Conservation (phyloP, 2,329 filamentous ascomycete species). For the Penicillium sp. region DNA sequence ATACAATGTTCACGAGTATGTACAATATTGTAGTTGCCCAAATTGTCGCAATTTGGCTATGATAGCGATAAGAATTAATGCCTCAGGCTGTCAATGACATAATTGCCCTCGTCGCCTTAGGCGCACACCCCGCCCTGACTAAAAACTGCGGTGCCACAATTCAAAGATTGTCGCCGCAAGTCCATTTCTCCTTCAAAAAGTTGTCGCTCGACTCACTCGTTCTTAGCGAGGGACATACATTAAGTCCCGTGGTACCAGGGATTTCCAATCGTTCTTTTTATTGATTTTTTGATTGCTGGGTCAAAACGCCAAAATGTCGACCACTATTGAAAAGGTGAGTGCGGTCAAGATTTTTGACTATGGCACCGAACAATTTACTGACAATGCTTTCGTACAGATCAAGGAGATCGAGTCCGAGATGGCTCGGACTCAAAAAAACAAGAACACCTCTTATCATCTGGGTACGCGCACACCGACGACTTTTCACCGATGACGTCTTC, state of each 20-base stretch:
- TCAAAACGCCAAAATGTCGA: constrained; percentile 70
- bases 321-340: constrained; percentile 95
- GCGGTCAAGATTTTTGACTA: constrained; percentile 30
- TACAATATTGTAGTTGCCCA: neutral
- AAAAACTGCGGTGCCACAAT: constrained; percentile 35
- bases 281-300: constrained; percentile 12
- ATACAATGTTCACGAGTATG: neutral
- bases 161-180: constrained; percentile 29
- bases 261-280: neutral
- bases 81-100: constrained; percentile 21
- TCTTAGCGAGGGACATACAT: constrained; percentile 11
- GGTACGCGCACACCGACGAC: constrained; percentile 46
- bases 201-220: constrained; percentile 4
- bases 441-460: constrained; percentile 88
- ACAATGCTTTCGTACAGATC: constrained; percentile 61
- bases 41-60: constrained; percentile 9
- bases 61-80: constrained; percentile 17
- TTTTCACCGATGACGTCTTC: constrained; percentile 8
- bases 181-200: constrained; percentile 16
- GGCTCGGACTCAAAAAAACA: constrained; percentile 97
- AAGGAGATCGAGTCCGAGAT: constrained; percentile 98
- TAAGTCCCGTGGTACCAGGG: neutral
- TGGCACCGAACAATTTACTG: constrained; percentile 13
- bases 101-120: constrained; percentile 23
- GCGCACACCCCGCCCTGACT: constrained; percentile 28